A percentile compares a stretch with the other conserved stretches of the same genome.
phyloP scores from a whole-genome alignment of 176 grass and related monocot species.

The Calamus simplicifolius region DNA sequence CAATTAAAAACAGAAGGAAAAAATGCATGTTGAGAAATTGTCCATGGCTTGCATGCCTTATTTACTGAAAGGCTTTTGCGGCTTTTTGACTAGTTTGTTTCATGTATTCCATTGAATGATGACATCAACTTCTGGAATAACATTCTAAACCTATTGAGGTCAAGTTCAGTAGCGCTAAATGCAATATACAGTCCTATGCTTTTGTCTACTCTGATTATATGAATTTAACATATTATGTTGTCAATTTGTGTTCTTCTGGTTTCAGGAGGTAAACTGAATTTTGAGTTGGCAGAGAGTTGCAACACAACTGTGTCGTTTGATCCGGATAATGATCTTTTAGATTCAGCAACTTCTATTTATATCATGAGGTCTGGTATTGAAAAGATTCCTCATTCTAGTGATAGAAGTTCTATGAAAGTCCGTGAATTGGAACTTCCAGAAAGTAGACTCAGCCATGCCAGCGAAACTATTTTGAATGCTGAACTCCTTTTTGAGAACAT shows the following conservation, averaged over 20 bases:
- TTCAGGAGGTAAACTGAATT: slow-evolving; percentile 15
- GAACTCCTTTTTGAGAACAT: slow-evolving; percentile 55
- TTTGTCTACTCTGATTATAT: too few relatives aligned
- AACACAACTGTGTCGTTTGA: slow-evolving; percentile 10
- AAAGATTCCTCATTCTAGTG: slow-evolving; percentile 4
- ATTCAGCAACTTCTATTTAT: slow-evolving; percentile 8
- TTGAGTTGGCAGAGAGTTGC: not conserved
- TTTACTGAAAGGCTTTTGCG: too few relatives aligned
- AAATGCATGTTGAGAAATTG: too few relatives aligned
- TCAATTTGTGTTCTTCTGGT: not conserved
- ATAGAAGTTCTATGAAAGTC: slow-evolving; percentile 2
- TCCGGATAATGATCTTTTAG: not conserved
- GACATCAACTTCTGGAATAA: too few relatives aligned
- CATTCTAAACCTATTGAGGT: too few relatives aligned
- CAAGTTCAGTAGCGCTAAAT: too few relatives aligned
- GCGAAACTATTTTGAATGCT: slow-evolving; percentile 30
- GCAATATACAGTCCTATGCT: too few relatives aligned
- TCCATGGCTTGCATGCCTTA: too few relatives aligned
- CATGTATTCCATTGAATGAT: too few relatives aligned
- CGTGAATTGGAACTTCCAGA: slow-evolving; percentile 12
- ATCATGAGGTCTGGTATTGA: not conserved
- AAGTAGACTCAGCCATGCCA: slow-evolving; percentile 8
- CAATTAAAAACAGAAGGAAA: too few relatives aligned
- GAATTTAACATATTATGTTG: too few relatives aligned
- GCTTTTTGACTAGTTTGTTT: too few relatives aligned